A percentile compares a stretch with the other conserved stretches of the same genome.
Conservation (phyloP, 306 rosid species). For the Abrus precatorius region DNA sequence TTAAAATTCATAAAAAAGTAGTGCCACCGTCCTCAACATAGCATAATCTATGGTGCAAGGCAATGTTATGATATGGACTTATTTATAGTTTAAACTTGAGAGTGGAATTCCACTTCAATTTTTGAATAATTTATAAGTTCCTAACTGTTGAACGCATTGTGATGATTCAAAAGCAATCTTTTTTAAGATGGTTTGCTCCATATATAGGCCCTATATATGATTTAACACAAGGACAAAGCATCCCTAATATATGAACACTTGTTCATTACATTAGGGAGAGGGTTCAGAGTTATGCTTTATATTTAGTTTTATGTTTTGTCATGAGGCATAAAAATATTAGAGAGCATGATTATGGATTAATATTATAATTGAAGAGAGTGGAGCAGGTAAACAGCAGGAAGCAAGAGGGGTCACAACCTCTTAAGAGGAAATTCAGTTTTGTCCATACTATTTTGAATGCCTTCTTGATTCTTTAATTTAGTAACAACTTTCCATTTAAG, state of each 20-base stretch:
- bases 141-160: background rate
- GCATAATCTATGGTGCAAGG: background rate
- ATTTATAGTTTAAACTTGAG: constrained; percentile 15
- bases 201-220: background rate
- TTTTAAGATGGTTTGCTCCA: constrained; percentile 5
- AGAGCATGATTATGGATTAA: background rate
- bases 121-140: background rate
- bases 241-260: background rate
- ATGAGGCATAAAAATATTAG: background rate
- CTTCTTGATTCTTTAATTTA: background rate
- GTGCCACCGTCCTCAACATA: constrained; percentile 12
- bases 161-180: constrained; percentile 4
- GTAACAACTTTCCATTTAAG: background rate
- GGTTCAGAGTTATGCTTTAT: background rate
- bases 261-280: background rate
- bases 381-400: constrained; percentile 33
- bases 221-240: background rate
- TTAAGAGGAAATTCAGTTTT: background rate
- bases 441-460: background rate
- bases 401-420: background rate
- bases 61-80: background rate
- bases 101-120: constrained; percentile 49
- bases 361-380: constrained; percentile 1
- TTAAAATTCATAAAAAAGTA: background rate
- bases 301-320: background rate